Evolutionary conservation across 345 rosid species (phyloP).

Genomic region (Sonneratia alba): DNA sequence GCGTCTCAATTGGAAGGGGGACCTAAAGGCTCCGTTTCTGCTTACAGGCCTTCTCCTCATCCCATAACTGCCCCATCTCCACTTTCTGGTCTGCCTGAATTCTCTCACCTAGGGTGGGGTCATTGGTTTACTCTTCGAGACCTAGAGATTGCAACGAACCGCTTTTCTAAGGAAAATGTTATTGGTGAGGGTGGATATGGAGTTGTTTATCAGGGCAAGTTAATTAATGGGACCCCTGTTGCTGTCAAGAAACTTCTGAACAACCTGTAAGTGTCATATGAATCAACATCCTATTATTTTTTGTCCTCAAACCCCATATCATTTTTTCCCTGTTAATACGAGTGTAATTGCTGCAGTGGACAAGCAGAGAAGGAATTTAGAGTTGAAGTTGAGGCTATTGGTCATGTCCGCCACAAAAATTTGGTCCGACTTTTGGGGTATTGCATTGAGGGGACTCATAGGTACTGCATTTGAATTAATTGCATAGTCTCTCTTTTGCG

Average conservation of each 20-base stretch:
- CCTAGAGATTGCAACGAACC: constrained; percentile 14
- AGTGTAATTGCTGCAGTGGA: constrained; percentile 8
- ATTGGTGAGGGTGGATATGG: constrained; percentile 22
- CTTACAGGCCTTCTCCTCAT: constrained; percentile 11
- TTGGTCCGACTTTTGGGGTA: constrained; percentile 21
- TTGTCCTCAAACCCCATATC: not conserved
- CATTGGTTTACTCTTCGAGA: constrained; percentile 19
- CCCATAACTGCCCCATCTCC: constrained; percentile 17
- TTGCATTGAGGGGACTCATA: constrained; percentile 18
- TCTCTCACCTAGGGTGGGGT: constrained; percentile 20
- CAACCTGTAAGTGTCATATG: constrained; percentile 12
- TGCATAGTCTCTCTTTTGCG: not conserved
- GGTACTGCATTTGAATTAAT: constrained; percentile 4
- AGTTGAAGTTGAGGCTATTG: constrained; percentile 19
- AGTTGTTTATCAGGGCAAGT: constrained; percentile 14
- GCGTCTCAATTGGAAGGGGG: constrained; percentile 12
- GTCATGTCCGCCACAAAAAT: constrained; percentile 20
- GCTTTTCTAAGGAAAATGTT: constrained; percentile 16
- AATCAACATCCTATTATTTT: not conserved
- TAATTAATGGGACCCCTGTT: constrained; percentile 16
- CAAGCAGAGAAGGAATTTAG: constrained; percentile 20
- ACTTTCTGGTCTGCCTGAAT: constrained; percentile 15
- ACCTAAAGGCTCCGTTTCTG: constrained; percentile 2
- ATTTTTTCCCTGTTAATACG: not conserved
- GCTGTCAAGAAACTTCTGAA: constrained; percentile 19